Evolutionary conservation across 805 yeast species (phyloP), one percentile per base, ranked within the genome.

Genomic region (Candida alai): DNA sequence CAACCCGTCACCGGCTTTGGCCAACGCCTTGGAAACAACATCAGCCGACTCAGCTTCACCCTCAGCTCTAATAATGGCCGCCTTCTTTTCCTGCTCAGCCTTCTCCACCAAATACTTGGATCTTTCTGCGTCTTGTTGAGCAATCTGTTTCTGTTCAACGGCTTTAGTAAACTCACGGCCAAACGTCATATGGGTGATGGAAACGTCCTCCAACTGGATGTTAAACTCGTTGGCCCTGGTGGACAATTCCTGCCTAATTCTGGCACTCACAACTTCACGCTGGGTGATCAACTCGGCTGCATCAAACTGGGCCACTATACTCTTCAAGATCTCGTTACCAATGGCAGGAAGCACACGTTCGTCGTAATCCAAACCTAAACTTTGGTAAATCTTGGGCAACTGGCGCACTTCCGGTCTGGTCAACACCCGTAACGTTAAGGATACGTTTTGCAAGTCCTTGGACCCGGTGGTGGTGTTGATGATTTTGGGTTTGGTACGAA

Each of bases 21-120:
- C 77, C 46, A 93, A 74, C 4, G 97, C 97, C 62, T 80, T 85
- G 22, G 96, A 87, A 43, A 93, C 93, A 41, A 80, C 80, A 41
- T 93, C 97, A 3, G 98, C 98, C 39, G 96, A 87, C 62, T 93
- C 97, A 32, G 98, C 98, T 67, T 93, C 98, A 65, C 97, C 98
- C 65, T 93, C 98, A 19, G 98, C 98, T 52, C 97, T 79, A 47
- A 93, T 89, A 51, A 93, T 87, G 30, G 85, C 70, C 2, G 97
- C 98, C 60, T 84, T 89, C 57, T 95, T 78, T 62, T 90, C 97
- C 67, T 93, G 98, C 62, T 93, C 97, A 6, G 97, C 97, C 57
- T 84, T 84, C 56, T 89, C 97, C 36, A 93, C 97, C 34, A 86
- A 70, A 56, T 78, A 93, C 54, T 83, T 84, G 39, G 97, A 96